Percentiles rank a stretch among this genome's conserved stretches.
Conservation (phyloP, 306 rosid species). For the Cicer bijugum region DNA sequence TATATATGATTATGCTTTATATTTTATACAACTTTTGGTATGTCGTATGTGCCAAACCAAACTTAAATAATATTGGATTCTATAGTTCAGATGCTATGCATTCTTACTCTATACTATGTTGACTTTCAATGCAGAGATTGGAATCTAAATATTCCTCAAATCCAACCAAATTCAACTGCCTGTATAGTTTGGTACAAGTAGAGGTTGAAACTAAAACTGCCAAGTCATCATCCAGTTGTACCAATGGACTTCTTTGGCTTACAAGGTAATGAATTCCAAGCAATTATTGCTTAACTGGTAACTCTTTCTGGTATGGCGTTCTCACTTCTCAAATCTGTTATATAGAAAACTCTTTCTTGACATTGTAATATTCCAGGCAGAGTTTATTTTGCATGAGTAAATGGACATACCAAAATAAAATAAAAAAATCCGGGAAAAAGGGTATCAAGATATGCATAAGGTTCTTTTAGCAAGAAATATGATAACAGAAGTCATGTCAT, state of each 20-base stretch:
- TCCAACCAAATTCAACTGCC: slow-evolving; percentile 61
- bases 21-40: slow-evolving; percentile 2
- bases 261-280: slow-evolving; percentile 66
- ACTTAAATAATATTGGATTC: slow-evolving; percentile 29
- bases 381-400: slow-evolving; percentile 3
- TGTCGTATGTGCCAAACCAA: neutral
- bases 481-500: neutral
- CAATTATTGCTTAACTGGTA: slow-evolving; percentile 28
- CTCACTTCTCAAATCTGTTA: slow-evolving; percentile 33
- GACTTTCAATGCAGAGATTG: slow-evolving; percentile 74
- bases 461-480: slow-evolving; percentile 22
- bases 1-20: slow-evolving; percentile 15
- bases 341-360: slow-evolving; percentile 2
- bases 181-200: slow-evolving; percentile 76
- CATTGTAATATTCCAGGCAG: neutral
- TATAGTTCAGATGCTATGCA: slow-evolving; percentile 2
- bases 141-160: slow-evolving; percentile 68
- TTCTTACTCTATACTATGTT: slow-evolving; percentile 43
- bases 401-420: neutral
- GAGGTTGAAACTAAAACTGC: slow-evolving; percentile 84
- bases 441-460: neutral
- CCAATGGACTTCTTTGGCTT: slow-evolving; percentile 99
- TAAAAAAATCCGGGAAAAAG: neutral
- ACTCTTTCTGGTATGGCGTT: slow-evolving; percentile 35
- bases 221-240: slow-evolving; percentile 88